phyloP scores from a whole-genome alignment of 2,329 filamentous ascomycete genomes.

The Aspergillus sp. region DNA sequence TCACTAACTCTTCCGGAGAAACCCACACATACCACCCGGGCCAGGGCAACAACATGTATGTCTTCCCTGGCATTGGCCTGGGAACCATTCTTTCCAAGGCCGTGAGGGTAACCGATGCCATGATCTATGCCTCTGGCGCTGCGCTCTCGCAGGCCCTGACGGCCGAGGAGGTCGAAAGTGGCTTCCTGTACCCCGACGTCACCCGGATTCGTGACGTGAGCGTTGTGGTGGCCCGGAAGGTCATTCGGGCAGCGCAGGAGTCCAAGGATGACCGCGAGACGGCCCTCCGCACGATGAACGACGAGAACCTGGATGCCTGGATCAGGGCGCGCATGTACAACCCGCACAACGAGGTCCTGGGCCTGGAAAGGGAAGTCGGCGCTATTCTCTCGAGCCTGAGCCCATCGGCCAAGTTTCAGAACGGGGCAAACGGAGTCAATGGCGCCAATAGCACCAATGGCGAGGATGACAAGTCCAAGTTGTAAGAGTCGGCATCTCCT shows the following conservation, averaged over 20 bases:
- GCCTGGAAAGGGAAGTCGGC: slow-evolving; percentile 39
- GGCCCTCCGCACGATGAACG: slow-evolving; percentile 33
- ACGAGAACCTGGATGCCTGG: slow-evolving; percentile 37
- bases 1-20: slow-evolving; percentile 51
- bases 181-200: slow-evolving; percentile 84
- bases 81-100: slow-evolving; percentile 88
- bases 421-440: slow-evolving; percentile 9
- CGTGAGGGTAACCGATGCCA: slow-evolving; percentile 76
- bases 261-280: slow-evolving; percentile 57
- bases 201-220: slow-evolving; percentile 86
- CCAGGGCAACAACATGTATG: slow-evolving; percentile 76
- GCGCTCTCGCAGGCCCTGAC: slow-evolving; percentile 71
- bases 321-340: slow-evolving; percentile 43
- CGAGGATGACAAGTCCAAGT: slow-evolving; percentile 24
- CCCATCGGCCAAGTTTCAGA: slow-evolving; percentile 13
- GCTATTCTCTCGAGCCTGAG: slow-evolving; percentile 31
- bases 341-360: slow-evolving; percentile 38
- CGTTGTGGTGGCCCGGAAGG: slow-evolving; percentile 74
- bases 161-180: slow-evolving; percentile 68
- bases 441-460: slow-evolving; percentile 13
- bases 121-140: slow-evolving; percentile 91
- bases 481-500: slow-evolving; percentile 17
- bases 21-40: slow-evolving; percentile 63
- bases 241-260: slow-evolving; percentile 82
- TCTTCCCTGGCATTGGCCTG: slow-evolving; percentile 93